A percentile compares a stretch with the other conserved stretches of the same genome.
phyloP scores from a whole-genome alignment of 768 basidiomycete species.

The Agaricus subrufescens region DNA sequence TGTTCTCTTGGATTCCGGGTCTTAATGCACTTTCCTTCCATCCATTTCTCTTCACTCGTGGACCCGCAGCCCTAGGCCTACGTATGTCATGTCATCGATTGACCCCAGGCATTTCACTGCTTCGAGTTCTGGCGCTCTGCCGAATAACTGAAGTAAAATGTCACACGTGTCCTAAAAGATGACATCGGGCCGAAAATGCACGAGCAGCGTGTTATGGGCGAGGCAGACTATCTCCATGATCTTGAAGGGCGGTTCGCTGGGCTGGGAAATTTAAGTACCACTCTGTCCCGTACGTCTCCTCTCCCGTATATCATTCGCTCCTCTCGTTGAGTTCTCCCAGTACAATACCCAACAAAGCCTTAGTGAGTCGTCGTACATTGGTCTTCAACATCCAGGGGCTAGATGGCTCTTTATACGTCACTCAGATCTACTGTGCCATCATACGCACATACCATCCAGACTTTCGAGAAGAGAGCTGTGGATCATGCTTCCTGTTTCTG shows the following conservation, averaged over 20 bases:
- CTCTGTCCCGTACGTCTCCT: not conserved
- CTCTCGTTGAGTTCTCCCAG: not conserved
- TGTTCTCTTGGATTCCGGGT: no score
- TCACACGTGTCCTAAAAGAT: conserved; percentile 10
- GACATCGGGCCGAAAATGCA: conserved; percentile 5
- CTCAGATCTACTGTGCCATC: no score
- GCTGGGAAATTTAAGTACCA: not conserved
- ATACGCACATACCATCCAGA: no score
- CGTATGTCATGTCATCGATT: not conserved
- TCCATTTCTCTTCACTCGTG: not conserved
- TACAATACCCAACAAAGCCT: not conserved
- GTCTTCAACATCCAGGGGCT: no score
- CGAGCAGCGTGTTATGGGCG: conserved; percentile 9
- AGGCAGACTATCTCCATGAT: conserved; percentile 5
- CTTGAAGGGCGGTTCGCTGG: not conserved
- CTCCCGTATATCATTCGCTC: not conserved
- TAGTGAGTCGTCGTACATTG: no score
- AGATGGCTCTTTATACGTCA: no score
- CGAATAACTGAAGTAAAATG: conserved; percentile 4
- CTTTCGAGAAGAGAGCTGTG: not conserved
- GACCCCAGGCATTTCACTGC: not conserved
- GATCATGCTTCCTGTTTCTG: conserved; percentile 44
- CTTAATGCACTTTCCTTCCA: no score
- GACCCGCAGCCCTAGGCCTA: not conserved
- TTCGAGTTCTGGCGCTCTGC: not conserved